These are phyloP conservation scores for Plasmodium sp. DNA, from an alignment of 169 alveolate species.

Conservation along the genomic window DNA sequence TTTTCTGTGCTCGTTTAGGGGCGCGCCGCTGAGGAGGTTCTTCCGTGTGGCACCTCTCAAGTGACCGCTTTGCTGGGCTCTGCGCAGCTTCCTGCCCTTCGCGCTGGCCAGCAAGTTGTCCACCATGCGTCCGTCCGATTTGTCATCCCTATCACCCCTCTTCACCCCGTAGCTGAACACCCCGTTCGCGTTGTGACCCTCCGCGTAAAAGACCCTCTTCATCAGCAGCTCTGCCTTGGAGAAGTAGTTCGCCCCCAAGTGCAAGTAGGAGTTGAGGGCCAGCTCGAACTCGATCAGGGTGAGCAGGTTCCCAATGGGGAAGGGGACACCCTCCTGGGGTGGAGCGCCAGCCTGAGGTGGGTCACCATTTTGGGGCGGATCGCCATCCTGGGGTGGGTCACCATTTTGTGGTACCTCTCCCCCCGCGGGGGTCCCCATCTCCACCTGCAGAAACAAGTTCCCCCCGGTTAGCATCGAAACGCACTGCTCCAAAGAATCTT, in stretches of 20 bases:
- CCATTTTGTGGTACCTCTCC: background rate
- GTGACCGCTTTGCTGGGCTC: background rate
- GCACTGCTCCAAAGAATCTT: slow-evolving; percentile 16
- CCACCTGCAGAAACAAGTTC: slow-evolving; percentile 33
- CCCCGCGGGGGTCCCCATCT: slow-evolving; percentile 5
- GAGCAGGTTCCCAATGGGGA: background rate
- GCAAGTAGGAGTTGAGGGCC: slow-evolving; percentile 8
- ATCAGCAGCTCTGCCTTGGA: slow-evolving; percentile 4
- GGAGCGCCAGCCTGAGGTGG: background rate
- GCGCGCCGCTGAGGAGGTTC: no score
- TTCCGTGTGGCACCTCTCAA: background rate
- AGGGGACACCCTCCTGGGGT: background rate
- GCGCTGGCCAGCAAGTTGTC: background rate
- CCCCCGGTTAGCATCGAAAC: slow-evolving; percentile 9
- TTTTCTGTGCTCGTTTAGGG: background rate
- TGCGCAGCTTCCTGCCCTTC: background rate
- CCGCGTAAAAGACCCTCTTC: slow-evolving; percentile 21
- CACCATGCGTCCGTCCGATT: background rate
- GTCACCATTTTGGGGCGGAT: background rate
- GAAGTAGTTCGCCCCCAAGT: slow-evolving; percentile 19
- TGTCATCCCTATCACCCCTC: background rate
- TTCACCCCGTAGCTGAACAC: slow-evolving; percentile 11
- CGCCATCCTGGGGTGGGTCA: background rate
- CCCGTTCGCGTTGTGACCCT: background rate
- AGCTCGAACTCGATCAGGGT: slow-evolving; percentile 32